Percentiles rank a stretch among this genome's conserved stretches.
Evolutionary conservation across 2,329 filamentous ascomycete species (phyloP).

Genomic region (Lasiodiplodia hormozganensis): DNA sequence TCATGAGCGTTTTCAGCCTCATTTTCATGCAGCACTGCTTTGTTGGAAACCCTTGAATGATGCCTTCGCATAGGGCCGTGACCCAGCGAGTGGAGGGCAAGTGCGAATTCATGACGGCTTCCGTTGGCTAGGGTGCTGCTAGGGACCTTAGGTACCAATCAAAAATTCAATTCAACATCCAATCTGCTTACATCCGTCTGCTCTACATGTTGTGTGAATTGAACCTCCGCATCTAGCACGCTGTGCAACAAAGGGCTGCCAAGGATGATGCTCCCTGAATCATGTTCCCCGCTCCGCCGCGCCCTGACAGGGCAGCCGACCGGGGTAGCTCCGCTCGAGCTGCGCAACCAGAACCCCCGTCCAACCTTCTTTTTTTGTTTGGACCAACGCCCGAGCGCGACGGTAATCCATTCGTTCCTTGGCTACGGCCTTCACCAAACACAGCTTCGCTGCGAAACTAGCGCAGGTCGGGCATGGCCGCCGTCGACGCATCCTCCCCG

Average conservation of each 20-base stretch:
- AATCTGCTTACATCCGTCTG: background rate
- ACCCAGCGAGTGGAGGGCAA: background rate
- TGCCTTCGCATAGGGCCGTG: background rate
- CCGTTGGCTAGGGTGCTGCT: background rate
- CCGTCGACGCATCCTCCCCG: constrained; percentile 3
- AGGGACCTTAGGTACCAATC: background rate
- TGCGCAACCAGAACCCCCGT: background rate
- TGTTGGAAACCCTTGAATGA: background rate
- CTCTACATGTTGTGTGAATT: background rate
- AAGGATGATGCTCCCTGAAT: constrained; percentile 1
- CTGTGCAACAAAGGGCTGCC: background rate
- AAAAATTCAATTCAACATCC: background rate
- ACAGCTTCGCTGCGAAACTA: background rate
- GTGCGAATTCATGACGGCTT: background rate
- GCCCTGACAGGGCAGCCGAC: background rate
- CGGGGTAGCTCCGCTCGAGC: constrained; percentile 9
- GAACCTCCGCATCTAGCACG: background rate
- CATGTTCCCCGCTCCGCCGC: constrained; percentile 26
- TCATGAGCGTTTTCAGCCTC: background rate
- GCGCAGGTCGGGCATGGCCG: background rate
- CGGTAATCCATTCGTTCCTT: background rate
- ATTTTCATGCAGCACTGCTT: background rate
- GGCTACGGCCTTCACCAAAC: background rate
- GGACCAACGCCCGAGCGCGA: background rate
- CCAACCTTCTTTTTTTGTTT: background rate